Evolutionary conservation across 108 stramenopile genomes (phyloP).

Genomic region (Schizochytrium sp.): DNA sequence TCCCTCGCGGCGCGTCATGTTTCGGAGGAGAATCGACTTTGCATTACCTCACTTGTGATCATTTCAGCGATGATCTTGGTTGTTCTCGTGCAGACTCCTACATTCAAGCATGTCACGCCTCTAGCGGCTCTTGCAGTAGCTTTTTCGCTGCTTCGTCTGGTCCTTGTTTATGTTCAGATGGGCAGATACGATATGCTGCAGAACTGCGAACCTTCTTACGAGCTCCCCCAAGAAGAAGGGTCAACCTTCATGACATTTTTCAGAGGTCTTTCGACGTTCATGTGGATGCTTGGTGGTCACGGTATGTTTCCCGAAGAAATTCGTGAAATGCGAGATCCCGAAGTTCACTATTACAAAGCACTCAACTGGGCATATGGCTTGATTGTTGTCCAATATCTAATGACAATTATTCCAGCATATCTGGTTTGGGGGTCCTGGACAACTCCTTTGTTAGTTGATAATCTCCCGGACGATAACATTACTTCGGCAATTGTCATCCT

Average conservation of each 20-base stretch:
- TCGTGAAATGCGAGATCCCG: slow-evolving; percentile 17
- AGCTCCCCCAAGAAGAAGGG: background rate
- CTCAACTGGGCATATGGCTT: slow-evolving; percentile 29
- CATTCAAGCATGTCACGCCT: background rate
- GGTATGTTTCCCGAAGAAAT: slow-evolving; percentile 31
- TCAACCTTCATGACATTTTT: background rate
- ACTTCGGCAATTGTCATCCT: slow-evolving; percentile 17
- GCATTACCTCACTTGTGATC: background rate
- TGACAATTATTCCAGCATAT: slow-evolving; percentile 11
- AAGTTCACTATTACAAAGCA: background rate
- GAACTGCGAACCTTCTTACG: background rate
- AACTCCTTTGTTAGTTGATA: background rate
- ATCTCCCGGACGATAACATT: slow-evolving; percentile 32
- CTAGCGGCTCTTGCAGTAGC: background rate
- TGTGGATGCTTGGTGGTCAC: slow-evolving; percentile 34
- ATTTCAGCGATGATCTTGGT: background rate
- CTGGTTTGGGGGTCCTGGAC: slow-evolving; percentile 5
- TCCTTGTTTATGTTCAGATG: slow-evolving; percentile 24
- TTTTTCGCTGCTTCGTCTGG: background rate
- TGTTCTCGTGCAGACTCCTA: slow-evolving; percentile 13
- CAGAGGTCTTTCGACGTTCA: slow-evolving; percentile 7
- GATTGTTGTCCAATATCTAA: background rate
- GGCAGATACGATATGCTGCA: background rate
- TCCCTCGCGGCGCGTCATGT: slow-evolving; percentile 29
- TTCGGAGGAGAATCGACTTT: background rate